Conservation (phyloP, 1,284 basidiomycete genomes). For the Cystobasidiaceae sp. region DNA sequence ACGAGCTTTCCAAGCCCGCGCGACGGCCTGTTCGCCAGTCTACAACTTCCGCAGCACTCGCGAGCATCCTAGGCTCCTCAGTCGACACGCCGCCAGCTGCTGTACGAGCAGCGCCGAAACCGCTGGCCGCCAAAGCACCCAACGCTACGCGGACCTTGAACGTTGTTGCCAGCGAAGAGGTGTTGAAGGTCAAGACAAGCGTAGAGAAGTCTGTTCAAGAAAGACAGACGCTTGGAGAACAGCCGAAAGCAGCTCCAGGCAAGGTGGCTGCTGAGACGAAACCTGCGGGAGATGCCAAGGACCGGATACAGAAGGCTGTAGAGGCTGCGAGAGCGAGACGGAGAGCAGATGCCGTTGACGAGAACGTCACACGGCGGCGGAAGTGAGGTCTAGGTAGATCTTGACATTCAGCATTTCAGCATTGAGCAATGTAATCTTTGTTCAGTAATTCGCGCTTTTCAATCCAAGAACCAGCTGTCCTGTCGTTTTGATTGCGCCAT, state of each 20-base stretch:
- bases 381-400: neutral
- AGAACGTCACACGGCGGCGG: neutral
- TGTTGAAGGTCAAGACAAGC: neutral
- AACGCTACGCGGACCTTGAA: too few species aligned
- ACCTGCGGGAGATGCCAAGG: slow-evolving; percentile 13
- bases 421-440: neutral
- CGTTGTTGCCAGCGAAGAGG: neutral
- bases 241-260: too few species aligned
- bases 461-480: too few species aligned
- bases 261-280: too few species aligned
- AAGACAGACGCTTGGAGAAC: neutral
- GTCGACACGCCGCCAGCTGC: slow-evolving; percentile 13
- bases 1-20: neutral
- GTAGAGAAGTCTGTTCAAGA: neutral
- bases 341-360: neutral
- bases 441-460: too few species aligned
- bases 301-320: slow-evolving; percentile 18
- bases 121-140: neutral
- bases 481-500: too few species aligned
- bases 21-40: neutral
- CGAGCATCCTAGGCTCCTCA: slow-evolving; percentile 4
- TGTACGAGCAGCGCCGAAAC: too few species aligned
- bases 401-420: neutral
- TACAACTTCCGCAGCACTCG: slow-evolving; percentile 3
- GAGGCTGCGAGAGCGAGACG: slow-evolving; percentile 12